Evolutionary conservation across 208 protist species (phyloP), one percentile per base, ranked within the genome.

Genomic region (Leishmania braziliensis): DNA sequence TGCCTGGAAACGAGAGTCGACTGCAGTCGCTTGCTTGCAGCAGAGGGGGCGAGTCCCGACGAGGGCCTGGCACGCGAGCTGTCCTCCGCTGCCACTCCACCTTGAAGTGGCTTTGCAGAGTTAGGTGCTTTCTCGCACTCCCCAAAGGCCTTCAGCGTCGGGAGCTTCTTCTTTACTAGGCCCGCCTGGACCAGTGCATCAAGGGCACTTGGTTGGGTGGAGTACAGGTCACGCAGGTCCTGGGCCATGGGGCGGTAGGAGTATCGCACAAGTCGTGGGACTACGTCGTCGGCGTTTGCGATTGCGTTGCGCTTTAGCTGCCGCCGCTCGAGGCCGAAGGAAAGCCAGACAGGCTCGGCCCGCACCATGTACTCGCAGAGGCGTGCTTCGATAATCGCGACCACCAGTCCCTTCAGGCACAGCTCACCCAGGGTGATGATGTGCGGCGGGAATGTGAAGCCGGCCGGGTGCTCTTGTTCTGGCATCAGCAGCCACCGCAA

Each of bases 291-390:
- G 26, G 75, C 54, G 6, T 68, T 75, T 29, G 84, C 84, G 14
- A 93, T 91, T 33, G 84, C 76, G 29, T 48, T 29, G n/a, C 90
- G 80, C 56, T 90, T 79, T 12, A 95, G 85, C 65, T 82, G 77
- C 56, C 91, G 90, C 33, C 94, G 91, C 85, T 98, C 95, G 74
- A 86, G 95, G 16, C 93, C 94, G 77, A 91, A 94, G 74, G 84
- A 88, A 33, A 89, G 89, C 94, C 95, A 98, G 9, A 96, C 89
- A 56, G 93, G 92, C 89, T 98, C 95, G 29, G 91, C 92, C 16
- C 95, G 95, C 70, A 97, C 91, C 86, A 97, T 91, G 87, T 98
- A 98, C 89, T 98, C 95, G 82, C 91, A 92, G 71, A 98, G 74
- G 14, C 95, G 92, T 9, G 88, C 79, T n/a, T 85, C 82, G 50